Evolutionary conservation across 2,329 filamentous ascomycete species (phyloP).

Genomic region (Pseudogymnoascus sp.): DNA sequence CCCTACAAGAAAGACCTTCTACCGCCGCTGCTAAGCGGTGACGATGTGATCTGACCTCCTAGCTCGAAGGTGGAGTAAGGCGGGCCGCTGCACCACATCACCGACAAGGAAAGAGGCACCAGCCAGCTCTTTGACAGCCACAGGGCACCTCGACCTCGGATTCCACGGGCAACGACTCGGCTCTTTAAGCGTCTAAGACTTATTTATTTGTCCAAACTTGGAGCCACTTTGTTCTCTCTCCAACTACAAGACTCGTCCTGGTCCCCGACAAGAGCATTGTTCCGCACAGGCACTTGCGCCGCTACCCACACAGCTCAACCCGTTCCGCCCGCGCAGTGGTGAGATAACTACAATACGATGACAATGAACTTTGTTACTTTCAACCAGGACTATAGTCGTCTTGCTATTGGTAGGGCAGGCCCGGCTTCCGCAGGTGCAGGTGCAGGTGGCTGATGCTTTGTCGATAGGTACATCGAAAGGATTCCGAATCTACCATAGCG

Average conservation of each 20-base stretch:
- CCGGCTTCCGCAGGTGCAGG: neutral
- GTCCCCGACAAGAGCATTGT: neutral
- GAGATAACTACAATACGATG: slow-evolving; percentile 39
- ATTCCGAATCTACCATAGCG: slow-evolving; percentile 93
- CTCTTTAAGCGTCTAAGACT: neutral
- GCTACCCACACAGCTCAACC: neutral
- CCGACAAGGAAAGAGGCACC: slow-evolving; percentile 8
- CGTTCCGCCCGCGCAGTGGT: neutral
- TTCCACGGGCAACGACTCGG: neutral
- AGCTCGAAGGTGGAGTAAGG: slow-evolving; percentile 1
- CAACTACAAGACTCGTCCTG: neutral
- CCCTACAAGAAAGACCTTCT: neutral
- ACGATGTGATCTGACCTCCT: neutral
- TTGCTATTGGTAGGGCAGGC: slow-evolving; percentile 67
- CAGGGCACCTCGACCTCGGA: slow-evolving; percentile 5
- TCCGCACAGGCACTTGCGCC: slow-evolving; percentile 9
- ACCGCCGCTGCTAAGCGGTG: neutral
- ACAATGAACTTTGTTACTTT: slow-evolving; percentile 97
- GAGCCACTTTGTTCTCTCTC: neutral
- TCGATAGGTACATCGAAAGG: slow-evolving; percentile 75
- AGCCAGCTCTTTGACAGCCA: slow-evolving; percentile 9
- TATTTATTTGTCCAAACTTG: neutral
- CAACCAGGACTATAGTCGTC: slow-evolving; percentile 96
- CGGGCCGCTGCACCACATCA: slow-evolving; percentile 5
- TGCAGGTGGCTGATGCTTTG: slow-evolving; percentile 11